Conservation (phyloP, 176 grass and related monocot species). For the Thalia dealbata region DNA sequence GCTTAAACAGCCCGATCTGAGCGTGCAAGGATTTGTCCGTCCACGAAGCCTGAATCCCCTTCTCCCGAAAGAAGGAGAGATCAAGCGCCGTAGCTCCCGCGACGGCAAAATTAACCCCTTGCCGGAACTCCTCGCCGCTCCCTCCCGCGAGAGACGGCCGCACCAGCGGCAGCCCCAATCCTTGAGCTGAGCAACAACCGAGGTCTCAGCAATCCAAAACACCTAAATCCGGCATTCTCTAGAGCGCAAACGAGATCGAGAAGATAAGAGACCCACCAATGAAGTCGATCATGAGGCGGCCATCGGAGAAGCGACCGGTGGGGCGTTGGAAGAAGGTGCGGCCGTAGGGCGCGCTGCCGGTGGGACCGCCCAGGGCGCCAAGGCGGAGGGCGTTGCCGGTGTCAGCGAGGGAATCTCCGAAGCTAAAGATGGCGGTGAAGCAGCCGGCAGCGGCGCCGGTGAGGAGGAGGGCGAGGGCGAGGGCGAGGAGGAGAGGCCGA, state of each 20-base stretch:
- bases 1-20: constrained; percentile 84
- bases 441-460: constrained; percentile 12
- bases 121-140: constrained; percentile 30
- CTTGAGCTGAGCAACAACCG: constrained; percentile 46
- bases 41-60: constrained; percentile 47
- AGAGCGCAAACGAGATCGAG: background rate
- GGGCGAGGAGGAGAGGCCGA: background rate
- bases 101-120: constrained; percentile 86
- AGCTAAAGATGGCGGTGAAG: constrained; percentile 65
- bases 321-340: constrained; percentile 81
- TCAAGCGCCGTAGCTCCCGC: constrained; percentile 72
- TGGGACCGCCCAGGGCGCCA: constrained; percentile 45
- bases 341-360: constrained; percentile 57
- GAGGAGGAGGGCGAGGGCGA: background rate
- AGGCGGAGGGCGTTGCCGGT: constrained; percentile 71
- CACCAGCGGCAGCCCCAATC: constrained; percentile 59
- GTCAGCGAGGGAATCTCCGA: constrained; percentile 90
- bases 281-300: constrained; percentile 84
- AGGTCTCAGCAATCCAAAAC: constrained; percentile 12
- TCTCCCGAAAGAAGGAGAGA: constrained; percentile 46
- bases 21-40: constrained; percentile 58
- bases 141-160: constrained; percentile 50
- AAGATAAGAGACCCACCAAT: constrained; percentile 39
- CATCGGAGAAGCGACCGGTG: constrained; percentile 69
- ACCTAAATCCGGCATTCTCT: background rate